Base-by-base conservation (phyloP, 1,284 basidiomycete genomes). In the Psilocybe mexicana region DNA sequence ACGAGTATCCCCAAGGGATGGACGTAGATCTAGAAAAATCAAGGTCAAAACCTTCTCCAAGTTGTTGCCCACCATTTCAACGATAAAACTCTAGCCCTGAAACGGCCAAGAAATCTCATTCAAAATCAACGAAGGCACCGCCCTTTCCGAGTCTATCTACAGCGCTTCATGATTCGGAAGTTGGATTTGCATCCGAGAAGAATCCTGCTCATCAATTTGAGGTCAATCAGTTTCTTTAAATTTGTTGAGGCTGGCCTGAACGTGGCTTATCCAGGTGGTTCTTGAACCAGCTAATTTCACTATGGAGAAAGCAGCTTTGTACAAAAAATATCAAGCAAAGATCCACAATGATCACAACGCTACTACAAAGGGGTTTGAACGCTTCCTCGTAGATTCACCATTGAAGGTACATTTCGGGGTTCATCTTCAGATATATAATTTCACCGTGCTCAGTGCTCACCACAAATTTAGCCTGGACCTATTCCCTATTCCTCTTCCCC, bases 351-450 rank as follows among this genome's bases (percentile, higher is more conserved):
- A 96, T 60, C 58, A 70, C 0, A 77, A 83, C 6, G 85, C 81
- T 24, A 76, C 75, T 0, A 76, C 79, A 14, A 54, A 58, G 0
- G 79, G 83, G 0, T 97, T 96, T 70, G 75, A 74, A 57, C 71
- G 83, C 0, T 97, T 97, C 68, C 79, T 98, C 1, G 90, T 94
- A 8, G 78, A 89, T n/a, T 84, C 87, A 11, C 91, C 93, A 0
- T 76, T 97, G 1, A 65, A 76, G 46, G 93, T 93, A 61, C 12
- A 28, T 10, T 6, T 18, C 28, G 30, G 4, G 5, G 8, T 6
- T 6, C 30, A 33, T 18, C 18, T 18, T 18, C 18, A 33, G 4
- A 33, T 33, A 33, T 33, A 33, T 33, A 46, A 2, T 46, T 2
- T 60, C 33, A 49, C 26, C 18, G 25, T 48, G 28, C 35, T 52